Evolutionary conservation across 1,284 basidiomycete species (phyloP).

Genomic region (Fistulinella cinereoalba): DNA sequence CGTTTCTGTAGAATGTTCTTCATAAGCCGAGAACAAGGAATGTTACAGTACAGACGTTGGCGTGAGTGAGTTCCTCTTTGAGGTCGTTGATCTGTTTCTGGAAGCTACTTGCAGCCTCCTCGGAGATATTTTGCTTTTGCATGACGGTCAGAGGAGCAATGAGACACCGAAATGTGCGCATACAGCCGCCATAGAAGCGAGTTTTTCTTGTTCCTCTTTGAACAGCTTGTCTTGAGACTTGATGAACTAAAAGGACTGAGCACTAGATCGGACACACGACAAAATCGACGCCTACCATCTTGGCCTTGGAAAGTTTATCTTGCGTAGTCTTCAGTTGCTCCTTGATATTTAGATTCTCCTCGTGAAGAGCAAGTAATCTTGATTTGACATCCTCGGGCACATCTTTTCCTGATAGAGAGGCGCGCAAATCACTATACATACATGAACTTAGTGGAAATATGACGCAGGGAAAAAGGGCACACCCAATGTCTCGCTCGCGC

Average conservation of each 20-base stretch:
- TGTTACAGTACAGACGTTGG: slow-evolving; percentile 46
- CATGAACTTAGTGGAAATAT: background rate
- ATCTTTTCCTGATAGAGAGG: slow-evolving; percentile 69
- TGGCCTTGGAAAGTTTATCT: slow-evolving; percentile 83
- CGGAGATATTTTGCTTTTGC: slow-evolving; percentile 52
- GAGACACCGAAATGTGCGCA: slow-evolving; percentile 1
- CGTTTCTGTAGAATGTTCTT: slow-evolving; percentile 41
- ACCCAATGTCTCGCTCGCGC: slow-evolving; percentile 79
- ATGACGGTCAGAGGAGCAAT: slow-evolving; percentile 7
- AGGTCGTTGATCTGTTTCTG: slow-evolving; percentile 70
- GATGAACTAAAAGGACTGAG: slow-evolving; percentile 66
- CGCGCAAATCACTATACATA: slow-evolving; percentile 62
- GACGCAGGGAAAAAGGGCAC: slow-evolving; percentile 24
- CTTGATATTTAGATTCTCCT: slow-evolving; percentile 70
- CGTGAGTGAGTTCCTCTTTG: slow-evolving; percentile 62
- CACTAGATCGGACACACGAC: background rate
- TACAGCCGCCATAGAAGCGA: slow-evolving; percentile 30
- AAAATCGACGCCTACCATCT: slow-evolving; percentile 45
- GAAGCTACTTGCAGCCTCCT: slow-evolving; percentile 68
- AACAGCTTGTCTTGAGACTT: slow-evolving; percentile 88
- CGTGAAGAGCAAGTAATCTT: slow-evolving; percentile 72
- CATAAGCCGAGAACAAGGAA: background rate
- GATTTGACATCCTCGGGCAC: slow-evolving; percentile 79
- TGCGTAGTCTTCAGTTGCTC: slow-evolving; percentile 69
- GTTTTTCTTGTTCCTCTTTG: slow-evolving; percentile 69